Evolutionary conservation across 345 rosid species (phyloP), one percentile per base, ranked within the genome.

Genomic region (Eucalyptus tenuipes): DNA sequence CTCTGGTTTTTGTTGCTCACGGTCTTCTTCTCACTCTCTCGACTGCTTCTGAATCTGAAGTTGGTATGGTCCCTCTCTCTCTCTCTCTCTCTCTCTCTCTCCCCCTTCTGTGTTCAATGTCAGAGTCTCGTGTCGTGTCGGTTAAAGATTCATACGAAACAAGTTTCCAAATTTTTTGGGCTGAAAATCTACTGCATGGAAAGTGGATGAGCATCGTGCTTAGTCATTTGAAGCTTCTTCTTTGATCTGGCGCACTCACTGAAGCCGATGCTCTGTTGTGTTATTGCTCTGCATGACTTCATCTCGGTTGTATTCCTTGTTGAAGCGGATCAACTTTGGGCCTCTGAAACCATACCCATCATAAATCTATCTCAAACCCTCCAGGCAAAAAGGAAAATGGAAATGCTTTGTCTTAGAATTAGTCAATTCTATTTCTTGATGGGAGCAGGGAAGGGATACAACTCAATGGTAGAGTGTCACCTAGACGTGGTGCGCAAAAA

Each of bases 21-120:
- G 82, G 15, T 88, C 16, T 88, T 88, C 52, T 88, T 44, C 45
- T 88, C 89, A 49, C 85, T 45, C 27, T 86, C 87, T 86, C 81
- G 88, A 49, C 52, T 42, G 91, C 92, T 86, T 86, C 87, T 86
- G 40, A 57, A 22, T 49, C 88, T 88, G 93, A 92, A 91, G 88
- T 47, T 85, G 94, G 93, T 92, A 91, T 85, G 90, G 20, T 90
- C 66, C 40, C 20, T 49, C 68, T 84, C n/a, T 18, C n/a, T 66
- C 24, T 49, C 29, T 25, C 48, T 55, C 31, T 27, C 20, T 49
- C 53, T 49, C 53, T 16, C 55, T 90, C 52, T 52, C 18, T 48
- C 49, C 37, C 7, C 3, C 25, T 8, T 68, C 27, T 31, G 44
- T 3, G 45, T 75, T 75, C 82, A 40, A 75, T 40, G 47, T 37